Conservation (phyloP, 139 green algal species). For the Asterochloris sp. region DNA sequence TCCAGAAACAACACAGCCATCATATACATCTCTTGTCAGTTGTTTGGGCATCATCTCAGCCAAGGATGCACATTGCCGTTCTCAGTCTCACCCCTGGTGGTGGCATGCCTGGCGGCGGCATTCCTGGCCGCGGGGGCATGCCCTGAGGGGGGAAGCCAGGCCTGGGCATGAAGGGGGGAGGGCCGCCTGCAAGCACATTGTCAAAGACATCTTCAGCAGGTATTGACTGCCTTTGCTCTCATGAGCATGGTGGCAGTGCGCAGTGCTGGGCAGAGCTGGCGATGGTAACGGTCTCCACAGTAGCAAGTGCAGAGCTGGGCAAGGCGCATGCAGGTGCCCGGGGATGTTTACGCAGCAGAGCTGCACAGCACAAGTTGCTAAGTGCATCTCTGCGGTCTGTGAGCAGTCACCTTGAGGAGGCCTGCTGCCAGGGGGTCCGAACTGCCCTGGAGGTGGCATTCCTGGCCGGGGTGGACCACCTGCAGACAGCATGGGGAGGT, state of each 20-base stretch:
- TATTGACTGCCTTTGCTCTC: background rate
- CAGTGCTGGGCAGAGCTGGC: too few species aligned
- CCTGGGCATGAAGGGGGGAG: constrained; percentile 35
- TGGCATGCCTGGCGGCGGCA: constrained; percentile 56
- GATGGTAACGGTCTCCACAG: too few species aligned
- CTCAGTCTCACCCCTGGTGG: constrained; percentile 32
- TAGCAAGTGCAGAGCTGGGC: too few species aligned
- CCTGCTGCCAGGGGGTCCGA: background rate
- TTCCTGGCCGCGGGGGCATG: constrained; percentile 45
- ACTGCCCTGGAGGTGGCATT: constrained; percentile 25
- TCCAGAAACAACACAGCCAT: too few species aligned
- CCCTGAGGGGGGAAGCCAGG: constrained; percentile 42
- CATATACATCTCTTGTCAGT: too few species aligned
- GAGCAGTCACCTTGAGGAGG: background rate
- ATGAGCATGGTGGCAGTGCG: too few species aligned
- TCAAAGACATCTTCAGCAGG: background rate
- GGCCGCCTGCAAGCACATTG: constrained; percentile 8
- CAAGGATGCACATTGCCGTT: too few species aligned
- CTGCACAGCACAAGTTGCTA: too few species aligned
- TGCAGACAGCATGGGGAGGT: constrained; percentile 24
- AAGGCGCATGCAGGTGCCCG: too few species aligned
- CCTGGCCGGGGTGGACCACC: constrained; percentile 16
- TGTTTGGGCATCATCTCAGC: too few species aligned
- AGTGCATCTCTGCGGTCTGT: background rate
- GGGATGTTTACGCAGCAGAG: too few species aligned